Base-by-base conservation (phyloP, 192 early-diverging fungal genomes). In the Rhizophagus clarus region DNA sequence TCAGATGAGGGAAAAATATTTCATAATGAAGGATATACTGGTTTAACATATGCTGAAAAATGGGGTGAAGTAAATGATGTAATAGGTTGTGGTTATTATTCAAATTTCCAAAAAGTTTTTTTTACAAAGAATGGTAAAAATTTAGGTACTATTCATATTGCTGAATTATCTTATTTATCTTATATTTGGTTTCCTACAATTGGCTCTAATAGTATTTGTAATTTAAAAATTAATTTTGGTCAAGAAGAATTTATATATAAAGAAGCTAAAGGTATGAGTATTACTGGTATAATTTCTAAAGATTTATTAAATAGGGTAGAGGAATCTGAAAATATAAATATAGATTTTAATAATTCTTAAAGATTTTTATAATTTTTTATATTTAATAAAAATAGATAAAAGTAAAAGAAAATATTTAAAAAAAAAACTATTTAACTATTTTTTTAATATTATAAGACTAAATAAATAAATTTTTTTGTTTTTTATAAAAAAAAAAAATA, bases 31-130 rank as follows among this genome's bases (percentile, higher is more conserved):
- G 79, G 79, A 3, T 81, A 81, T 29, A 61, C 72, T 4, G 79
- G 82, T 0, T 80, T 73, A 26, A 60, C 71, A 11, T 89, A 85
- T 79, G 84, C 81, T 31, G 31, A 72, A 24, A 66, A 72, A 4
- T 87, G 75, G 37, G 82, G 82, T 40, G 81, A 84, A 67, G 64
- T 22, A 12, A 87, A 87, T 6, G 88, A 89, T 69, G 83, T 87
- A 4, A 85, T 89, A 66, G 88, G 88, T 6, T 84, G 86, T 32
- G 88, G 88, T 3, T 89, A 88, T 79, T 83, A 84, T 62, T 83
- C 82, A 79, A 79, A 84, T 83, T 83, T 62, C 84, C 82, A 79
- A 79, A 84, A 83, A 56, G 78, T 89, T 28, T 89, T 89, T 60
- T 88, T 86, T 70, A 89, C 88, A 10, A 76, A 79, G 51, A 89